Evolutionary conservation across 768 basidiomycete species (phyloP).

Genomic region (Trametes cubensis): DNA sequence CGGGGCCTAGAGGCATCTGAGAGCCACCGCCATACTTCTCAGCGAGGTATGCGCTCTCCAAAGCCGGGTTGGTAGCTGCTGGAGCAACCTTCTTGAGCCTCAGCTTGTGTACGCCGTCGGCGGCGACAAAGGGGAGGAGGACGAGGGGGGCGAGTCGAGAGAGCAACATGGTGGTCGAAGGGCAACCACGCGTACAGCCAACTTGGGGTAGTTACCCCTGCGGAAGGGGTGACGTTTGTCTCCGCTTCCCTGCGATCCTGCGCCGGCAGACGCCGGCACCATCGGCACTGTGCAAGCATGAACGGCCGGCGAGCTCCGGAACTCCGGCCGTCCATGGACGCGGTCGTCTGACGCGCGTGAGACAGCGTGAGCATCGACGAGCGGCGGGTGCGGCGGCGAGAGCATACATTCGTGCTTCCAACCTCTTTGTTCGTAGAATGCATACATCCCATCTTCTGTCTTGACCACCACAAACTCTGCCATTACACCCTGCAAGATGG

Average conservation of each 20-base stretch:
- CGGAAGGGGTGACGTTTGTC: conserved; percentile 22
- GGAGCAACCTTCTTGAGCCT: conserved; percentile 86
- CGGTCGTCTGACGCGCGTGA: not conserved
- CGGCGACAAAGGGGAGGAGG: conserved; percentile 52
- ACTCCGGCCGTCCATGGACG: not conserved
- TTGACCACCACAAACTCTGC: not conserved
- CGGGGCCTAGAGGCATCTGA: conserved; percentile 70
- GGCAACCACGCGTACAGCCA: conserved; percentile 23
- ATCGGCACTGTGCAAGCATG: not conserved
- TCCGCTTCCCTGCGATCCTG: conserved; percentile 4
- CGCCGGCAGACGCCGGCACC: conserved; percentile 3
- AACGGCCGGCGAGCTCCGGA: no score
- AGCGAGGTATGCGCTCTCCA: conserved; percentile 85
- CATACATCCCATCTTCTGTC: conserved; percentile 5
- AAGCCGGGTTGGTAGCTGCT: conserved; percentile 58
- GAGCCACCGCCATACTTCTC: conserved; percentile 85
- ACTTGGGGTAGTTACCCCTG: conserved; percentile 18
- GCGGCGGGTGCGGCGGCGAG: no score
- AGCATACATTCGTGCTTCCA: no score
- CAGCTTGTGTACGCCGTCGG: conserved; percentile 73
- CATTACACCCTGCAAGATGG: conserved; percentile 10
- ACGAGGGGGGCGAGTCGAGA: conserved; percentile 44
- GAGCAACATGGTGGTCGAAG: conserved; percentile 41
- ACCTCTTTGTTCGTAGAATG: conserved; percentile 5
- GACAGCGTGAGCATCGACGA: not conserved